phyloP scores from a whole-genome alignment of 169 alveolate species.

The Eimeria sp. region DNA sequence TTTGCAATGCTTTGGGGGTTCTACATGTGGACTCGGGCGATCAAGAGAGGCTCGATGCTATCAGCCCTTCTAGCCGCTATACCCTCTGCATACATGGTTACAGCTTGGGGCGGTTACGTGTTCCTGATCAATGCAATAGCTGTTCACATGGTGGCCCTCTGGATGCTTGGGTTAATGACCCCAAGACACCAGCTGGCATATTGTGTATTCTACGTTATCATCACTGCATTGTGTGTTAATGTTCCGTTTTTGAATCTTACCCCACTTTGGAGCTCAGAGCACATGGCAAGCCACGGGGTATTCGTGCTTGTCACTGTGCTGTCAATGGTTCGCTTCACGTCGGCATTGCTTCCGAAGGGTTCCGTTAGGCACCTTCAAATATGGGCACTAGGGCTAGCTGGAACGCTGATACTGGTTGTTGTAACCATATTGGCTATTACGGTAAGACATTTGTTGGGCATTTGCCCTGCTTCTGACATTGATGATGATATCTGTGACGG shows the following conservation, averaged over 20 bases:
- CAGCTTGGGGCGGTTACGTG: constrained; percentile 99
- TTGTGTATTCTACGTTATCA: constrained; percentile 95
- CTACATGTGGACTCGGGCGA: constrained; percentile 96
- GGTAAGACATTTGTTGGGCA: constrained; percentile 71
- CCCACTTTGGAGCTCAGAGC: constrained; percentile 97
- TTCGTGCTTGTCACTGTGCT: constrained; percentile 91
- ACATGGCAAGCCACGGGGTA: constrained; percentile 98
- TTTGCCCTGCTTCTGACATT: neutral
- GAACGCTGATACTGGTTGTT: constrained; percentile 42
- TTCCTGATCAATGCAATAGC: constrained; percentile 98
- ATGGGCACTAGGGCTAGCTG: constrained; percentile 33
- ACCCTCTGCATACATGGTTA: constrained; percentile 90
- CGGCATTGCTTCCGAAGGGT: constrained; percentile 39
- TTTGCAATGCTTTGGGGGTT: constrained; percentile 97
- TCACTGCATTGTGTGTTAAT: constrained; percentile 96
- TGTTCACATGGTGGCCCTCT: constrained; percentile 93
- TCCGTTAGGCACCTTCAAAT: constrained; percentile 65
- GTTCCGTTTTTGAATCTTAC: constrained; percentile 97
- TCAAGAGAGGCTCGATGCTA: constrained; percentile 95
- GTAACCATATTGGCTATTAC: constrained; percentile 84
- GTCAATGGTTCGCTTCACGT: constrained; percentile 45
- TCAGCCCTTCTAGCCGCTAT: constrained; percentile 90
- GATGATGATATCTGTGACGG: neutral
- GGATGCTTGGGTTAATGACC: constrained; percentile 94
- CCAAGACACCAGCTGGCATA: constrained; percentile 94